A percentile compares a stretch with the other conserved stretches of the same genome.
These are phyloP conservation scores for Arabidopsis lyrata DNA, from an alignment of 441 rosid genomes.

Conservation along the genomic window DNA sequence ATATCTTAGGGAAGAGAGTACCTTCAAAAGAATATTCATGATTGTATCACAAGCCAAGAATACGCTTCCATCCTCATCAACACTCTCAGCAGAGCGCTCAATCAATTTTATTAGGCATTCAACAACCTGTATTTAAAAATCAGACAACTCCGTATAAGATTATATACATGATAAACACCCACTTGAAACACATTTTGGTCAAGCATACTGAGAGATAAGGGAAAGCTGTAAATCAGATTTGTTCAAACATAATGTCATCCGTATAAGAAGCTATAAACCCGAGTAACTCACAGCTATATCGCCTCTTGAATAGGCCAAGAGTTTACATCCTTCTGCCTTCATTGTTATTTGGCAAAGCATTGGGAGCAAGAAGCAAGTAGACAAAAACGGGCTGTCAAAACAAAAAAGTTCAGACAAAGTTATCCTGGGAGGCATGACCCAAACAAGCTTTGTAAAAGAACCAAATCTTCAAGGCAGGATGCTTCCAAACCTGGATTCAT, in stretches of 20 bases:
- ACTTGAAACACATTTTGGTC: constrained; percentile 2
- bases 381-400: constrained; percentile 70
- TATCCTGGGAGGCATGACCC: constrained; percentile 29
- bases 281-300: constrained; percentile 65
- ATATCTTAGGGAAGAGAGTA: constrained; percentile 39
- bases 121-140: constrained; percentile 62
- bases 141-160: not conserved
- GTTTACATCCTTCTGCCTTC: constrained; percentile 73
- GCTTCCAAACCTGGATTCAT: constrained; percentile 73
- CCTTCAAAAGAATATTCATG: constrained; percentile 89
- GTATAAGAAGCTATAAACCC: constrained; percentile 19
- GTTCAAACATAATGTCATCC: constrained; percentile 4
- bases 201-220: not conserved
- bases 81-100: constrained; percentile 45
- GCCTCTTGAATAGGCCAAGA: constrained; percentile 68
- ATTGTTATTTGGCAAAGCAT: constrained; percentile 88
- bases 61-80: constrained; percentile 55
- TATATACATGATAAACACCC: not conserved
- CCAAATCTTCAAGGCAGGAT: not conserved
- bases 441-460: constrained; percentile 20
- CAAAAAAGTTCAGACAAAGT: constrained; percentile 34
- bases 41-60: constrained; percentile 91
- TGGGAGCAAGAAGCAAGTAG: constrained; percentile 87
- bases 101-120: constrained; percentile 72
- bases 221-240: constrained; percentile 8